Percentiles rank a stretch among this genome's conserved stretches.
phyloP scores from a whole-genome alignment of 2,329 filamentous ascomycete genomes.

The Calycina herbarum region DNA sequence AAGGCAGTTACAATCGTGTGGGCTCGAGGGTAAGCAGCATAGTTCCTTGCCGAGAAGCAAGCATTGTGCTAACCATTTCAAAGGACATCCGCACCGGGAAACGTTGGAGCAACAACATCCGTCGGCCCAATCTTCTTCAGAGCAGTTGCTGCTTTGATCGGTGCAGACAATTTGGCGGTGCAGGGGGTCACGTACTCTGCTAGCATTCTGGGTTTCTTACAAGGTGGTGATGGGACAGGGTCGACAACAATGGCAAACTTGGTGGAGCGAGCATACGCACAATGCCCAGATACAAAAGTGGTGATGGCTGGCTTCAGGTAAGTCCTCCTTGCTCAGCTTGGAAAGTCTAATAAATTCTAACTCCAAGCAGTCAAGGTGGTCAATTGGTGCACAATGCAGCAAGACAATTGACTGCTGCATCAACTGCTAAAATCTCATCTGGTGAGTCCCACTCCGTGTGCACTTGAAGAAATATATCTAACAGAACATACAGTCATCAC shows the following conservation, averaged over 20 bases:
- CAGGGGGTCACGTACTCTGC: slow-evolving; percentile 56
- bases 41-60: background rate
- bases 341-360: background rate
- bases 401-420: slow-evolving; percentile 19
- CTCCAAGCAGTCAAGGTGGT: slow-evolving; percentile 22
- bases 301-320: slow-evolving; percentile 27
- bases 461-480: background rate
- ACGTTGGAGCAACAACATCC: slow-evolving; percentile 47
- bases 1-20: slow-evolving; percentile 52
- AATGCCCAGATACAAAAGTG: slow-evolving; percentile 29
- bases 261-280: slow-evolving; percentile 18
- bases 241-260: slow-evolving; percentile 16
- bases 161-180: slow-evolving; percentile 46
- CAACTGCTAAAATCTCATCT: slow-evolving; percentile 25
- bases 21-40: slow-evolving; percentile 43
- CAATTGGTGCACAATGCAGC: slow-evolving; percentile 34
- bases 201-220: slow-evolving; percentile 34
- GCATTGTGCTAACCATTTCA: background rate
- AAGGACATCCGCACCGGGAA: slow-evolving; percentile 51
- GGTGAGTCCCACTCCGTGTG: slow-evolving; percentile 13
- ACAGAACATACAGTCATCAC: slow-evolving; percentile 23
- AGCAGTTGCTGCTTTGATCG: slow-evolving; percentile 44
- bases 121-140: slow-evolving; percentile 51
- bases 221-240: slow-evolving; percentile 7
- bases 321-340: background rate